Percentiles rank a stretch among this genome's conserved stretches.
Evolutionary conservation across 2,329 filamentous ascomycete species (phyloP).

Genomic region (Pseudogymnoascus sp.): DNA sequence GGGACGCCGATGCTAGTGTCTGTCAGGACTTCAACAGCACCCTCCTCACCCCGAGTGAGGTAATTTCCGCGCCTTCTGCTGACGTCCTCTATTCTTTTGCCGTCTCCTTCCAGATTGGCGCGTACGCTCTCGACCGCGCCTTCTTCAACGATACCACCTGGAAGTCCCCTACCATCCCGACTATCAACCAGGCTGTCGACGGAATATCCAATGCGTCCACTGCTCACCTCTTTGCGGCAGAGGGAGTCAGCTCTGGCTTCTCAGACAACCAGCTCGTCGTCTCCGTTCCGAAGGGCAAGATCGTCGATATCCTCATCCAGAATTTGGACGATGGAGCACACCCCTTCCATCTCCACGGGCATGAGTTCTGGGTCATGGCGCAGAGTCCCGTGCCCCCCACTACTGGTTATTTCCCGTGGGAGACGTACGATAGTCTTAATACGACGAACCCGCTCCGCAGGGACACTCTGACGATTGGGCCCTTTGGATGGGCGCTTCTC

Average conservation of each 20-base stretch:
- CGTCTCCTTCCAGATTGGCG: slow-evolving; percentile 51
- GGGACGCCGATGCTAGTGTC: slow-evolving; percentile 32
- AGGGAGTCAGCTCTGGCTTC: slow-evolving; percentile 47
- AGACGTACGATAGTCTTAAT: slow-evolving; percentile 33
- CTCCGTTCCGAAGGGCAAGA: slow-evolving; percentile 35
- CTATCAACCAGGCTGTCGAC: slow-evolving; percentile 35
- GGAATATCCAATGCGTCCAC: slow-evolving; percentile 38
- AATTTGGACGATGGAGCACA: slow-evolving; percentile 65
- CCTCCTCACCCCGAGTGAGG: slow-evolving; percentile 37
- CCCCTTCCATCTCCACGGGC: slow-evolving; percentile 69
- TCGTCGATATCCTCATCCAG: slow-evolving; percentile 72
- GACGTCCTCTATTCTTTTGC: slow-evolving; percentile 47
- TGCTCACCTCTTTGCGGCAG: slow-evolving; percentile 10
- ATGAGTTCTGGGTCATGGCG: slow-evolving; percentile 55
- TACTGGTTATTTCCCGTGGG: slow-evolving; percentile 39
- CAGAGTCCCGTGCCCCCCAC: slow-evolving; percentile 47
- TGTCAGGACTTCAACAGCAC: slow-evolving; percentile 32
- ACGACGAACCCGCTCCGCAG: slow-evolving; percentile 38
- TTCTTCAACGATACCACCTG: slow-evolving; percentile 51
- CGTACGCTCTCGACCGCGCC: slow-evolving; percentile 49
- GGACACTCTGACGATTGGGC: slow-evolving; percentile 45
- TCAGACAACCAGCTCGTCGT: slow-evolving; percentile 52
- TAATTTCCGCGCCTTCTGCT: slow-evolving; percentile 37
- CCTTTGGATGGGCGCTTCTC: slow-evolving; percentile 47
- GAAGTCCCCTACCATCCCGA: slow-evolving; percentile 39